Evolutionary conservation across 176 grass and related monocot genomes (phyloP).

Genomic region (Raddia distichophylla): DNA sequence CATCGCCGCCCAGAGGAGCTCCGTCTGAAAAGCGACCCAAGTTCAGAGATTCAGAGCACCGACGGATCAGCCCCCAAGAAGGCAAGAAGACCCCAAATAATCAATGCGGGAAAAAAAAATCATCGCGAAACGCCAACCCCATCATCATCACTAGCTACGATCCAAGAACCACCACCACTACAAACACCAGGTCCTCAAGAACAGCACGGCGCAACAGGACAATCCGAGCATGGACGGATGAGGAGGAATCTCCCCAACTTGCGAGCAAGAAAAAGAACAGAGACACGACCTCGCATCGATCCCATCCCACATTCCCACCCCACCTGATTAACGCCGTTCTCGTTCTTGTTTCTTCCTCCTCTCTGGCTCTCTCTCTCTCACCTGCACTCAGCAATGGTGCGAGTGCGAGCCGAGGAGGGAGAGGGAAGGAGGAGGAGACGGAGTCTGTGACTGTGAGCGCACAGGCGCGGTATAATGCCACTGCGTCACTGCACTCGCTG

Average conservation of each 20-base stretch:
- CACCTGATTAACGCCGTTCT: constrained; percentile 3
- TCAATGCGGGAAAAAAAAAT: neutral
- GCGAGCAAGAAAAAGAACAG: constrained; percentile 20
- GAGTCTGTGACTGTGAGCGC: constrained; percentile 21
- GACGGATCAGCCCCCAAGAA: neutral
- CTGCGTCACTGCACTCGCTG: constrained; percentile 19
- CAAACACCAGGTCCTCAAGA: constrained; percentile 26
- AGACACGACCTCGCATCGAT: constrained; percentile 23
- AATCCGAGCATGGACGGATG: constrained; percentile 17
- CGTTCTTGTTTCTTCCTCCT: constrained; percentile 1
- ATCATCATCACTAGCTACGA: neutral
- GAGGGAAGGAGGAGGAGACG: neutral
- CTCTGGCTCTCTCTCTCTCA: neutral
- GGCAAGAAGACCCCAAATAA: neutral
- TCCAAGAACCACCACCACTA: constrained; percentile 26
- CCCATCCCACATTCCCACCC: constrained; percentile 25
- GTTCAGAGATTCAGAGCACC: constrained; percentile 7
- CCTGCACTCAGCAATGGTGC: neutral
- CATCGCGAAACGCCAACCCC: constrained; percentile 23
- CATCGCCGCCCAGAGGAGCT: constrained; percentile 33
- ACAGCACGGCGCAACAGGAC: constrained; percentile 37
- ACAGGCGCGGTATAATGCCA: constrained; percentile 56
- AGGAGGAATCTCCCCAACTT: constrained; percentile 38
- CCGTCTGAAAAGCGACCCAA: constrained; percentile 10
- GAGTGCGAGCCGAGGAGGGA: constrained; percentile 20